These are phyloP conservation scores for Emmonsia crescens DNA, from an alignment of 2,329 filamentous ascomycete genomes.

Conservation along the genomic window DNA sequence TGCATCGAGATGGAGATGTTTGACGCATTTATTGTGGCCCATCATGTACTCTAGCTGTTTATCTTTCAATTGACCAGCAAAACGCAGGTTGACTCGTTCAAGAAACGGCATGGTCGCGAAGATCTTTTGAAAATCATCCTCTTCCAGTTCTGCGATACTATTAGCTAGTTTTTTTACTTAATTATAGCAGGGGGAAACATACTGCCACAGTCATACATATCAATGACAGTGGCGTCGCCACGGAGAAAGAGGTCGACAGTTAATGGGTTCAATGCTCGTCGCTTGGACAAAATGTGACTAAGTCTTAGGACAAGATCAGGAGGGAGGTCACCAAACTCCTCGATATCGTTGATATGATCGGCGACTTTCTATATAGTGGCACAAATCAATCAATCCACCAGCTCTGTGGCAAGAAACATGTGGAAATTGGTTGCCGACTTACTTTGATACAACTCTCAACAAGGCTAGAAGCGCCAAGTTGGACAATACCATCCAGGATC, in stretches of 20 bases:
- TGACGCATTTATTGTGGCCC: constrained; percentile 57
- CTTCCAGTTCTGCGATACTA: constrained; percentile 48
- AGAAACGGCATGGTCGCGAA: constrained; percentile 64
- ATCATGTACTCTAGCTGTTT: constrained; percentile 69
- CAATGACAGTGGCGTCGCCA: constrained; percentile 45
- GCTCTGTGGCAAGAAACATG: background rate
- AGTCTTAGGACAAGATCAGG: constrained; percentile 45
- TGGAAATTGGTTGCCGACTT: constrained; percentile 4
- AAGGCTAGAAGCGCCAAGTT: constrained; percentile 33
- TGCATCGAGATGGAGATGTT: constrained; percentile 66
- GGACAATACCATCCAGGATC: constrained; percentile 60
- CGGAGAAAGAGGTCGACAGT: constrained; percentile 38
- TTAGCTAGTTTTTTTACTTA: constrained; percentile 7
- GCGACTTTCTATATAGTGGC: constrained; percentile 42
- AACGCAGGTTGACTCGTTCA: constrained; percentile 62
- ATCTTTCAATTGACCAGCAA: constrained; percentile 88
- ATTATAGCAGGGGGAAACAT: constrained; percentile 17
- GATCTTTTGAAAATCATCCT: constrained; percentile 68
- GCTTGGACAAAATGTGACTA: constrained; percentile 54
- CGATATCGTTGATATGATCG: constrained; percentile 51
- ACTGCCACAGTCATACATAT: constrained; percentile 52
- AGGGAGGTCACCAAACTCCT: constrained; percentile 54
- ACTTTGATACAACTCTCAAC: constrained; percentile 49
- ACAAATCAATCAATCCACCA: background rate
- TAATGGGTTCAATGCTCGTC: constrained; percentile 43